Evolutionary conservation across 2,329 filamentous ascomycete species (phyloP), one percentile per base, ranked within the genome.

Genomic region (Cladosporium oxysporum): DNA sequence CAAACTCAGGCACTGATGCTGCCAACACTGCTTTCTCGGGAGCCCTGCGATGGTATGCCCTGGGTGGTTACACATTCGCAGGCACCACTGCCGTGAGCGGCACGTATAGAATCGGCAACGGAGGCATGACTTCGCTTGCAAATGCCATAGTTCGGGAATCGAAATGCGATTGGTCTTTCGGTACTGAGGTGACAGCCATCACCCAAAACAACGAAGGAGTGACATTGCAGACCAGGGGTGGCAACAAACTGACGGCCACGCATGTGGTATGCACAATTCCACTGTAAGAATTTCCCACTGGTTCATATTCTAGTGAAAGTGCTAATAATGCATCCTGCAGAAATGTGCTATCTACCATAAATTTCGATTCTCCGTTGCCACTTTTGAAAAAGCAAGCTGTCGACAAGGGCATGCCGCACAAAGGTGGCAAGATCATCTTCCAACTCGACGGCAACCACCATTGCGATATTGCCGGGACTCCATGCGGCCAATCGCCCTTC

Each of bases 41-140:
- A 8, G 70, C 69, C 4, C 65, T 78, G 10, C 68, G 74, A 12
- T 76, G 74, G 74, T 76, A 70, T 61, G 74, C 72, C 3, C 64
- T 77, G 1, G 72, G 73, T 10, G 72, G 73, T 2, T 70, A 76
- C 59, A 72, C 41, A 10, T 68, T 69, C 1, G 66, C 69, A 0
- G 62, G 70, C 8, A 71, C 72, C 53, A 71, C 74, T 31, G 62
- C 71, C 18, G 71, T 68, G 1, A 69, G 68, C 1, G 65, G 69
- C 11, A 64, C 62, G 49, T 76, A 70, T 62, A 76, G 76, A 58
- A 47, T 76, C 44, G 68, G 72, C 11, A 67, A 71, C 11, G 74
- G 75, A 4, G 65, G 28, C 18, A 71, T 50, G 52, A 69, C 53
- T 33, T 44, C 21, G 29, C 49, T 58, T 31, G 35, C 16, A 7